A percentile compares a stretch with the other conserved stretches of the same genome.
phyloP scores from a whole-genome alignment of 495 filamentous ascomycete genomes.

The Glutinoglossum americanum region DNA sequence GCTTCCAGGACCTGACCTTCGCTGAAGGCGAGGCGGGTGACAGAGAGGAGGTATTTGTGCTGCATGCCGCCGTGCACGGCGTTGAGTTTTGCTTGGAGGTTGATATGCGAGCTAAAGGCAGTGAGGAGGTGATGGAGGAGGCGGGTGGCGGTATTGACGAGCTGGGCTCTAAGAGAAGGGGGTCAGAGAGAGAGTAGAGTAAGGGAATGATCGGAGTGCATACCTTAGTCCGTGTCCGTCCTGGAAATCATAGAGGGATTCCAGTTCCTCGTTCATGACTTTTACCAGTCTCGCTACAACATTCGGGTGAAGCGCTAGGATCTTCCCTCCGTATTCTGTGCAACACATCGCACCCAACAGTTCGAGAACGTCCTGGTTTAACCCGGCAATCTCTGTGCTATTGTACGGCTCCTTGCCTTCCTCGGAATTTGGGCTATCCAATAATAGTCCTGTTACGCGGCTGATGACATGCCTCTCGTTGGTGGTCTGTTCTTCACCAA shows the following conservation, averaged over 20 bases:
- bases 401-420: constrained; percentile 27
- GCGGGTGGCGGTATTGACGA: constrained; percentile 40
- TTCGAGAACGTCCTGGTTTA: constrained; percentile 34
- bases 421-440: constrained; percentile 28
- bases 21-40: constrained; percentile 47
- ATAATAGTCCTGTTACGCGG: constrained; percentile 35
- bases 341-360: constrained; percentile 29
- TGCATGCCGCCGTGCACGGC: constrained; percentile 29
- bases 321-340: constrained; percentile 25
- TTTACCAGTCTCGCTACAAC: constrained; percentile 37
- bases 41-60: constrained; percentile 41
- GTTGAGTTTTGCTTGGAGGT: constrained; percentile 34
- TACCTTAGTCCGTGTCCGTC: constrained; percentile 10
- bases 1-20: constrained; percentile 37
- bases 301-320: constrained; percentile 30
- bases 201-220: constrained; percentile 3
- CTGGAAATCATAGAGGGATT: constrained; percentile 33
- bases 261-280: constrained; percentile 41
- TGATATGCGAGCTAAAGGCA: constrained; percentile 24
- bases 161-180: constrained; percentile 11
- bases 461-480: constrained; percentile 39
- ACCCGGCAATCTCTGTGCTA: constrained; percentile 26
- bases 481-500: constrained; percentile 27
- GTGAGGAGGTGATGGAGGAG: constrained; percentile 36
- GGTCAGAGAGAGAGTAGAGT: too few species aligned